These are phyloP conservation scores for Dictyostelium capitatum DNA, from an alignment of 78 protist species.

Conservation along the genomic window DNA sequence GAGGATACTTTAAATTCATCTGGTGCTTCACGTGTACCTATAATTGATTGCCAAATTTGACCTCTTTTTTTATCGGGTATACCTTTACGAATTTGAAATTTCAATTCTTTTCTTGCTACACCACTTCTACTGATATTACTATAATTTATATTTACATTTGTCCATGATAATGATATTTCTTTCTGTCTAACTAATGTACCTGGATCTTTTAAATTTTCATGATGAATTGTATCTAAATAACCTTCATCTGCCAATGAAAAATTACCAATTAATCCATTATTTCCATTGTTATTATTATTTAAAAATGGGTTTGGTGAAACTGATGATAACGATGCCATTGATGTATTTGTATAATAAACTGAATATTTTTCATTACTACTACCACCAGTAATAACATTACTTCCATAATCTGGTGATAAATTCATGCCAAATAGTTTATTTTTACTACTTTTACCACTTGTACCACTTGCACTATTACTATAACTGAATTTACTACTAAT, in stretches of 20 bases:
- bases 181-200: background rate
- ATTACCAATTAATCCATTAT: background rate
- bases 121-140: background rate
- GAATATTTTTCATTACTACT: background rate
- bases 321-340: background rate
- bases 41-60: conserved; percentile 24
- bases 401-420: conserved; percentile 4
- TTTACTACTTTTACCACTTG: background rate
- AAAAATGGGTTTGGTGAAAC: conserved; percentile 5
- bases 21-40: conserved; percentile 5
- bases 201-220: conserved; percentile 4
- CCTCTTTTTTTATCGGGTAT: conserved; percentile 49
- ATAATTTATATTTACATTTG: background rate
- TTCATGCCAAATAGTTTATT: background rate
- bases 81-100: conserved; percentile 44
- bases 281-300: background rate
- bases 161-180: conserved; percentile 2
- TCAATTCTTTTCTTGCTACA: conserved; percentile 35
- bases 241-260: conserved; percentile 22
- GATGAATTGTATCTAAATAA: background rate
- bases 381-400: background rate
- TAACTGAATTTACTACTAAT: background rate
- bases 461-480: background rate
- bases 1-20: background rate
- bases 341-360: background rate